phyloP scores from a whole-genome alignment of 1,139 yeast species.

The Yamadazyma dushanensis region DNA sequence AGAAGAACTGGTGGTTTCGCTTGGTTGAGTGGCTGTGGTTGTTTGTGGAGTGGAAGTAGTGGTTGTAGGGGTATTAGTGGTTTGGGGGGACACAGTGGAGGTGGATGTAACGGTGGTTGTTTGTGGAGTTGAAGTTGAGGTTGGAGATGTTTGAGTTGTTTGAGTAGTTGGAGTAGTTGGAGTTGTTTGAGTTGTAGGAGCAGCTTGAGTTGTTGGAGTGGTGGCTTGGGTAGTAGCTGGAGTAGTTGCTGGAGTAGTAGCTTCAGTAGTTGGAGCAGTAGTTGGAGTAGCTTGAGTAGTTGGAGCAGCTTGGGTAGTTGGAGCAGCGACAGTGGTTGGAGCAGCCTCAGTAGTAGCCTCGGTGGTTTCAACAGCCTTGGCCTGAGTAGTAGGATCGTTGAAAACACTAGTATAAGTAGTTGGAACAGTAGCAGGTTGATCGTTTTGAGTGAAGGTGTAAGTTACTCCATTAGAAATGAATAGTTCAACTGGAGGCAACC shows the following conservation, averaged over 20 bases:
- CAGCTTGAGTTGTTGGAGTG: constrained; percentile 1
- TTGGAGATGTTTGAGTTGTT: constrained; percentile 5
- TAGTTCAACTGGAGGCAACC: constrained; percentile 70
- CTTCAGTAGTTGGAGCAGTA: constrained; percentile 12
- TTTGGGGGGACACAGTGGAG: no score
- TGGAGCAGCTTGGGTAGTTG: constrained; percentile 12
- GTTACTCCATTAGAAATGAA: constrained; percentile 62
- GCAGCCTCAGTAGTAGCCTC: constrained; percentile 5
- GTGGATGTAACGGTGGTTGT: constrained; percentile 18
- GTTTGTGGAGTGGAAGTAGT: constrained; percentile 17
- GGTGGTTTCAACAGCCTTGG: constrained; percentile 1
- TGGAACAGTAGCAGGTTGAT: constrained; percentile 33
- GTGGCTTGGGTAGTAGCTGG: constrained; percentile 7
- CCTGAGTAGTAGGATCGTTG: constrained; percentile 15
- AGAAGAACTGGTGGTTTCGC: constrained; percentile 15
- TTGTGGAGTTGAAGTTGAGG: constrained; percentile 4
- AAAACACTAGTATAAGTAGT: constrained; percentile 31
- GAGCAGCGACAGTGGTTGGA: constrained; percentile 3
- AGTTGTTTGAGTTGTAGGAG: constrained; percentile 3
- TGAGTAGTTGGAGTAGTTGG: constrained; percentile 6
- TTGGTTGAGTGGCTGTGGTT: constrained; percentile 17
- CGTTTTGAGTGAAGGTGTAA: constrained; percentile 55
- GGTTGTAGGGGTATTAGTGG: constrained; percentile 11
- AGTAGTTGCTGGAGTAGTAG: constrained; percentile 8
- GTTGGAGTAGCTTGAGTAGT: constrained; percentile 15